Evolutionary conservation across 306 rosid genomes (phyloP).

Genomic region (Cucurbita ficifolia): DNA sequence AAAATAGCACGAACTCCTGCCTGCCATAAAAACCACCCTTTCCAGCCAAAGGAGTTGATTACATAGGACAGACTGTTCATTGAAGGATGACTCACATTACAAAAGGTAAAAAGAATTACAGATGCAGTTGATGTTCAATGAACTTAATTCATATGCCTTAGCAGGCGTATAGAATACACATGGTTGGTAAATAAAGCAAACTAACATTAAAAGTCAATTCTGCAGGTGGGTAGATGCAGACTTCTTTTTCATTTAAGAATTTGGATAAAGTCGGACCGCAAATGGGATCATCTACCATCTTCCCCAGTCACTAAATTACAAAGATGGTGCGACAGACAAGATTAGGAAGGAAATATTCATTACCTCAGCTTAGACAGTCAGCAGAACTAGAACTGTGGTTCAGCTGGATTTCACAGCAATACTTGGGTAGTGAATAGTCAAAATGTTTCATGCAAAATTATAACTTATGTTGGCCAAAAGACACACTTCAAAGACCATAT

Average conservation of each 20-base stretch:
- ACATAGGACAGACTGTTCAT: not conserved
- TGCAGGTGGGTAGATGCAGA: not conserved
- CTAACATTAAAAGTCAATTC: not conserved
- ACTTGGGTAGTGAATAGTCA: not conserved
- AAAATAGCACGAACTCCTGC: not conserved
- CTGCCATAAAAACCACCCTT: not conserved
- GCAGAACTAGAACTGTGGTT: not conserved
- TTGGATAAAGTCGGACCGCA: not conserved
- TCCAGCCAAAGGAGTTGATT: not conserved
- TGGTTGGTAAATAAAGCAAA: not conserved
- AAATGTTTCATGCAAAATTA: not conserved
- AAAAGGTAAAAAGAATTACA: not conserved
- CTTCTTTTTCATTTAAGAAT: not conserved
- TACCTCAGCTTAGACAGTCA: not conserved
- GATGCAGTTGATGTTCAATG: not conserved
- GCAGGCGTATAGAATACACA: not conserved
- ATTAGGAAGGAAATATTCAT: not conserved
- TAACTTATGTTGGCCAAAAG: not conserved
- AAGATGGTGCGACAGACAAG: not conserved
- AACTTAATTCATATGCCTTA: not conserved
- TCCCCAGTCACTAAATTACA: not conserved
- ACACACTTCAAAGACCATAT: not conserved
- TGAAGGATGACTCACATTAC: not conserved
- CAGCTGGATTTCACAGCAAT: not conserved
- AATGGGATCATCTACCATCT: not conserved